phyloP scores from a whole-genome alignment of 1,284 basidiomycete genomes.

The Apiotrichum brassicae region DNA sequence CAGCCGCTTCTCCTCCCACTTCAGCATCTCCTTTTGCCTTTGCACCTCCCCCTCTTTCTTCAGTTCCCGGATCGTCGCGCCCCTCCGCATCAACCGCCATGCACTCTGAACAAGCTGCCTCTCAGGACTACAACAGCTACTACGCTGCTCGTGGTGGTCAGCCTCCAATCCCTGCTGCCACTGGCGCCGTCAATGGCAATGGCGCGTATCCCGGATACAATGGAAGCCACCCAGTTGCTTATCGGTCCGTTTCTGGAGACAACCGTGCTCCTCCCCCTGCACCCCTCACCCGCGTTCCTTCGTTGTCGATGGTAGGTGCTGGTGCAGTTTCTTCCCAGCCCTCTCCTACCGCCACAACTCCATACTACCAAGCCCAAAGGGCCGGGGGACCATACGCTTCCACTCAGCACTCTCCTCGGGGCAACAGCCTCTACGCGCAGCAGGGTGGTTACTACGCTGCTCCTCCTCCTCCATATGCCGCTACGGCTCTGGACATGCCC shows the following conservation, averaged over 20 bases:
- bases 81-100: conserved; percentile 13
- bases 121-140: conserved; percentile 16
- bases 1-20: conserved; percentile 22
- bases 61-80: conserved; percentile 23
- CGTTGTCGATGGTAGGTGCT: conserved; percentile 4
- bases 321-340: conserved; percentile 8
- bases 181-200: conserved; percentile 6
- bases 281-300: conserved; percentile 15
- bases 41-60: conserved; percentile 37
- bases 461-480: conserved; percentile 15
- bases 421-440: conserved; percentile 7
- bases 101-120: conserved; percentile 27
- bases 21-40: conserved; percentile 42
- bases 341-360: conserved; percentile 12
- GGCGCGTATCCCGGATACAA: conserved; percentile 20
- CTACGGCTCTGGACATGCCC: conserved; percentile 36
- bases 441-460: conserved; percentile 16
- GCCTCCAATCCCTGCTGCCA: conserved; percentile 4
- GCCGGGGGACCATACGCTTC: conserved; percentile 12
- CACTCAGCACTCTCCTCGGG: conserved; percentile 13
- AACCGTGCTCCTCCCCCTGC: conserved; percentile 21
- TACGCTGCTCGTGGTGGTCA: conserved; percentile 13
- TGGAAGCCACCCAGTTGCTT: conserved; percentile 32
- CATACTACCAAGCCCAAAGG: conserved; percentile 15
- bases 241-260: conserved; percentile 37